Base-by-base conservation (phyloP, 1,284 basidiomycete genomes). In the Ustilago nuda region DNA sequence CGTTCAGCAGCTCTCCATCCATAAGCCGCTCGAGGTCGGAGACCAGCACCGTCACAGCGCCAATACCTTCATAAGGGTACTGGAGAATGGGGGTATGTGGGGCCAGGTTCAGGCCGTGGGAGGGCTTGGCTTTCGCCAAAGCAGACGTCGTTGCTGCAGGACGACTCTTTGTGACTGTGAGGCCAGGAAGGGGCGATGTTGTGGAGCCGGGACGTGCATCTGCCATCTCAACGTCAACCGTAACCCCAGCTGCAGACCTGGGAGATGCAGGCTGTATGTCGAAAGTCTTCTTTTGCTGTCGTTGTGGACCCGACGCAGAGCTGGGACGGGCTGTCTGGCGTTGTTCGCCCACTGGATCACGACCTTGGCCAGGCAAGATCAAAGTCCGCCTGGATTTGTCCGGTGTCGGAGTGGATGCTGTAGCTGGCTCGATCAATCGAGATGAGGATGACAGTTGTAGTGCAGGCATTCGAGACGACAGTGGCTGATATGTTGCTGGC, bases 1-100 rank as follows among this genome's bases (percentile, higher is more conserved):
- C 97, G 85, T 99, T 99, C 54, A 99, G 71, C 39, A 80, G 78
- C 48, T 81, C 76, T 30, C 77, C 78, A 19, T 82, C 81, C 39
- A 72, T 37, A 30, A 85, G 79, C 15, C 74, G 67, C 6, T 71
- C 64, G 12, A 81, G 39, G 54, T 85, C 84, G 0, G 68, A 64
- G 3, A 46, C 57, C 37, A 76, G 62, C 7, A 85, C 30, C 4
- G 64, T 72, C 17, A 85, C 72, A n/a, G 74, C 72, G 17, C 76
- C 76, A 11, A 64, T 66, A 9, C 79, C 82, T 12, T 72, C 71
- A 51, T 66, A 53, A 0, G 82, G 83, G 37, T 78, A 84, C 23
- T 70, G 59, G 4, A 84, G 58, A 19, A 81, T 66, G 2, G 48
- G 66, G 62, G 13, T 67, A 56, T 27, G 52, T 27, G 9, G 60